A percentile compares a stretch with the other conserved stretches of the same genome.
These are phyloP conservation scores for Wickerhamiella dianesei DNA, from an alignment of 805 yeast genomes.

Conservation along the genomic window DNA sequence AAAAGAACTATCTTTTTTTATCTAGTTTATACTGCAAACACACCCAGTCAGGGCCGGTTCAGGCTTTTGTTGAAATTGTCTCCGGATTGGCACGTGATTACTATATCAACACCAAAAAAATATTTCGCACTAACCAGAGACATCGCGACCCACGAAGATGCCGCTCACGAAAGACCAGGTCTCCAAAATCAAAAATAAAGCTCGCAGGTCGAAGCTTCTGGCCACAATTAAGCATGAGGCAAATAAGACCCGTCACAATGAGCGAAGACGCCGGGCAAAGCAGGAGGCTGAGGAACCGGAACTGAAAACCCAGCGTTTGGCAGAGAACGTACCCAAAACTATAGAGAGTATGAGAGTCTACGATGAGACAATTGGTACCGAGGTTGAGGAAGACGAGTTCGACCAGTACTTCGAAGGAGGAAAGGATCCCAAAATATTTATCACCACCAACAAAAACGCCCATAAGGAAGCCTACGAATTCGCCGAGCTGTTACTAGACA, in stretches of 20 bases:
- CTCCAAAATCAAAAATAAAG: slow-evolving; percentile 53
- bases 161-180: slow-evolving; percentile 19
- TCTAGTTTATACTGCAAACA: too few relatives aligned
- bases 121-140: background rate
- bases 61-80: too few relatives aligned
- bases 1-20: too few relatives aligned
- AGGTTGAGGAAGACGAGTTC: slow-evolving; percentile 39
- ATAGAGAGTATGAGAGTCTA: slow-evolving; percentile 71
- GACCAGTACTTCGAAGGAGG: slow-evolving; percentile 39
- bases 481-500: slow-evolving; percentile 71
- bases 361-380: slow-evolving; percentile 61
- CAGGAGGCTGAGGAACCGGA: slow-evolving; percentile 78
- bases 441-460: slow-evolving; percentile 83
- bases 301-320: slow-evolving; percentile 63
- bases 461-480: slow-evolving; percentile 78
- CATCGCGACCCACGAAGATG: slow-evolving; percentile 9
- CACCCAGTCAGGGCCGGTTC: too few relatives aligned
- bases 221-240: slow-evolving; percentile 61
- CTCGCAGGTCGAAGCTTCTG: slow-evolving; percentile 63
- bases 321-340: slow-evolving; percentile 66
- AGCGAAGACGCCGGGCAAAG: slow-evolving; percentile 70
- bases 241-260: slow-evolving; percentile 62
- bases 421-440: slow-evolving; percentile 67
- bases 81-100: too few relatives aligned
- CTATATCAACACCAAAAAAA: too few relatives aligned